Evolutionary conservation across 257 asterid genomes (phyloP).

Genomic region (Ilex asprella): DNA sequence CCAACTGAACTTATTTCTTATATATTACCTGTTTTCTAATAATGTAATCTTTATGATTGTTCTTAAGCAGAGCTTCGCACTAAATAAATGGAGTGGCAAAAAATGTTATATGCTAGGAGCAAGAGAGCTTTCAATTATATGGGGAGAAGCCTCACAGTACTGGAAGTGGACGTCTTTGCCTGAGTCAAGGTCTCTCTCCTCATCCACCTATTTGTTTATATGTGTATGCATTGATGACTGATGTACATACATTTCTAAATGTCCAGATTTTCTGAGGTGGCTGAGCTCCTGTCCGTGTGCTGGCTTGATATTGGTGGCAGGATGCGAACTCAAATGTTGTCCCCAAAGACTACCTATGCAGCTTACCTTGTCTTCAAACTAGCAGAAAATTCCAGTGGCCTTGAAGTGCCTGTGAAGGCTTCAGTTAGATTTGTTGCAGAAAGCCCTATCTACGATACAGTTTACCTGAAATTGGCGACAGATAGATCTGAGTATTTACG

Average conservation of each 20-base stretch:
- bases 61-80: constrained; percentile 30
- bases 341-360: constrained; percentile 15
- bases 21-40: too few species aligned
- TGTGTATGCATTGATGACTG: background rate
- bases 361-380: constrained; percentile 18
- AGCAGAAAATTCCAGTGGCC: background rate
- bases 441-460: constrained; percentile 6
- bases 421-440: constrained; percentile 14
- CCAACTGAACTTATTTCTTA: too few species aligned
- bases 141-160: constrained; percentile 31
- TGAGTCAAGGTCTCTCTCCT: too few species aligned
- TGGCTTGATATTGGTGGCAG: constrained; percentile 25
- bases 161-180: constrained; percentile 20
- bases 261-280: constrained; percentile 29
- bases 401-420: constrained; percentile 8
- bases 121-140: constrained; percentile 38
- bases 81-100: constrained; percentile 32
- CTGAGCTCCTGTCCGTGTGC: constrained; percentile 11
- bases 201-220: too few species aligned
- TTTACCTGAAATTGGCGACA: constrained; percentile 4
- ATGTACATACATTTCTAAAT: background rate
- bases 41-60: too few species aligned
- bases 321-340: constrained; percentile 21
- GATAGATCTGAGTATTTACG: background rate
- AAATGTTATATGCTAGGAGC: constrained; percentile 51